These are phyloP conservation scores for Golubevia pallescens DNA, from an alignment of 1,284 basidiomycete genomes.

Conservation along the genomic window DNA sequence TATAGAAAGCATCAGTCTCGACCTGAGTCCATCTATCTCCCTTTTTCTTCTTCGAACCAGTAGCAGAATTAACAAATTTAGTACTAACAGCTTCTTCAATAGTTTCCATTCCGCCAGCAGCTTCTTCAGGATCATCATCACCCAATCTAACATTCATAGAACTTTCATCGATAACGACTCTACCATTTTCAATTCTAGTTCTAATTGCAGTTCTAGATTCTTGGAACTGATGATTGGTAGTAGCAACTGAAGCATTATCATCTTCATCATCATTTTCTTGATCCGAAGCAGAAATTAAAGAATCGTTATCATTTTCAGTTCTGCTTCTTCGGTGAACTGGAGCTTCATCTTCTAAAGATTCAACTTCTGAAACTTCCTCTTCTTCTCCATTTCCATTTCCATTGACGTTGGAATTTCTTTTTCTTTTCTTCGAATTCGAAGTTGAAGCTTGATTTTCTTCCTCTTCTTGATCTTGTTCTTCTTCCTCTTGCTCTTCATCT, in stretches of 20 bases:
- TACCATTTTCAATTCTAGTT: constrained; percentile 57
- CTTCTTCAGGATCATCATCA: constrained; percentile 21
- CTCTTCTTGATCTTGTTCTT: constrained; percentile 8
- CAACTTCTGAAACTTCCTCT: constrained; percentile 12
- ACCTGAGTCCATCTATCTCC: constrained; percentile 82
- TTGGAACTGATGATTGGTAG: constrained; percentile 33
- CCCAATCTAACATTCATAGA: constrained; percentile 39
- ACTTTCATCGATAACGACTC: constrained; percentile 56
- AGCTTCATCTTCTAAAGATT: constrained; percentile 24
- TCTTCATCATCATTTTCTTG: constrained; percentile 11
- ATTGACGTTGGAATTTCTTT: background rate
- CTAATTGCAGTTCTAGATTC: constrained; percentile 58
- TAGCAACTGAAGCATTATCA: constrained; percentile 18
- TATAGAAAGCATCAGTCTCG: constrained; percentile 75
- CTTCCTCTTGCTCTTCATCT: constrained; percentile 19
- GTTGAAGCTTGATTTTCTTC: background rate
- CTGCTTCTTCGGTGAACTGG: constrained; percentile 19
- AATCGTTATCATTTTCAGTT: constrained; percentile 12
- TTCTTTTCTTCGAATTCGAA: constrained; percentile 3
- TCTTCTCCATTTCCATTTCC: background rate
- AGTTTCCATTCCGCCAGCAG: constrained; percentile 11
- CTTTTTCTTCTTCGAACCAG: constrained; percentile 77
- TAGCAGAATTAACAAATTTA: constrained; percentile 78
- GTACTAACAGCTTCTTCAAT: too few species aligned
- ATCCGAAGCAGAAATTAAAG: constrained; percentile 11